A percentile compares a stretch with the other conserved stretches of the same genome.
Conservation (phyloP, 1,284 basidiomycete genomes). For the Leccinum pachyderme region DNA sequence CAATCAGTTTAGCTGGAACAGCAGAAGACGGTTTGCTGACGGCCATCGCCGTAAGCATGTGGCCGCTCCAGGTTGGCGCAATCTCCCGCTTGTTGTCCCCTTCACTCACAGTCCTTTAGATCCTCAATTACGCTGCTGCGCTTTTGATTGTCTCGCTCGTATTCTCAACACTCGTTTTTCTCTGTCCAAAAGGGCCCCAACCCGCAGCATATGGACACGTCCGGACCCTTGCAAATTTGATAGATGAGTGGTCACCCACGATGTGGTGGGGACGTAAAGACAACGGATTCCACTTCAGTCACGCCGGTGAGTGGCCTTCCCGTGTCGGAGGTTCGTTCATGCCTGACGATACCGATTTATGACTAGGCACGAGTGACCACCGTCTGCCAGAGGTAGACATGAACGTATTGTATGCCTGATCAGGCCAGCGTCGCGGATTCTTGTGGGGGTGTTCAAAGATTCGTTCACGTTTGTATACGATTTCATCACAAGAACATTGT, state of each 20-base stretch:
- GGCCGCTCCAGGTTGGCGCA: slow-evolving; percentile 26
- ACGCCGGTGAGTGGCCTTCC: slow-evolving; percentile 21
- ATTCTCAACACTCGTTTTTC: slow-evolving; percentile 17
- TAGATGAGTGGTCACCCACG: slow-evolving; percentile 21
- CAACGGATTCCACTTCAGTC: background rate
- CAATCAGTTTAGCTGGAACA: slow-evolving; percentile 19
- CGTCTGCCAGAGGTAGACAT: slow-evolving; percentile 25
- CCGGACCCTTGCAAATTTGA: slow-evolving; percentile 32
- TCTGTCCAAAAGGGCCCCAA: slow-evolving; percentile 26
- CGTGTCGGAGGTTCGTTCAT: background rate
- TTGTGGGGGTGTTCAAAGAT: too few relatives aligned
- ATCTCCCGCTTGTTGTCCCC: background rate
- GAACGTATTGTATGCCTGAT: slow-evolving; percentile 22
- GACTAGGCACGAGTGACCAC: slow-evolving; percentile 25
- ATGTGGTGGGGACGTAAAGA: slow-evolving; percentile 36
- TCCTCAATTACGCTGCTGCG: slow-evolving; percentile 26
- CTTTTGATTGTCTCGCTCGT: slow-evolving; percentile 22
- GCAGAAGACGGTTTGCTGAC: slow-evolving; percentile 13
- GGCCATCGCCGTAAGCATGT: slow-evolving; percentile 26
- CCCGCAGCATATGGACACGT: slow-evolving; percentile 33
- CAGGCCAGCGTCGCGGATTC: too few relatives aligned
- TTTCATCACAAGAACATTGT: too few relatives aligned
- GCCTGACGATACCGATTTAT: background rate
- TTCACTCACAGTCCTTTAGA: slow-evolving; percentile 12
- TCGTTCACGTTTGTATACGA: too few relatives aligned